These are phyloP conservation scores for Russula brevipes DNA, from an alignment of 768 basidiomycete species.

Conservation along the genomic window DNA sequence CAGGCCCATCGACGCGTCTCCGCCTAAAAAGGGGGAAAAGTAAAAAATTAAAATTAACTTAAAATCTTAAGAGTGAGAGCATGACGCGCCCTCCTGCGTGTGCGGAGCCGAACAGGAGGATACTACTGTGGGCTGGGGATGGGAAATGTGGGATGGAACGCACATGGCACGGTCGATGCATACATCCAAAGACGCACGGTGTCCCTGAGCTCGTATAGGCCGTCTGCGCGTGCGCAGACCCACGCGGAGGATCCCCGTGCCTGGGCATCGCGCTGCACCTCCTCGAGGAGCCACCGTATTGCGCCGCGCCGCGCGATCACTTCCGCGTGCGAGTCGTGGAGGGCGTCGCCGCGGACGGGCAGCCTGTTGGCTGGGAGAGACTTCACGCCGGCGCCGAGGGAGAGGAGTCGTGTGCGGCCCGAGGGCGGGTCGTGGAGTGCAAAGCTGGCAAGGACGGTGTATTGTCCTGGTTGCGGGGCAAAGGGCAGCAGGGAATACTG, in stretches of 20 bases:
- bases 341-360: slow-evolving; percentile 62
- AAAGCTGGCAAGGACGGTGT: slow-evolving; percentile 56
- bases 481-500: slow-evolving; percentile 45
- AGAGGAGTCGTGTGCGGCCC: slow-evolving; percentile 48
- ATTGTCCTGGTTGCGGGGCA: slow-evolving; percentile 50
- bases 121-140: too few species aligned
- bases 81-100: too few species aligned
- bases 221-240: slow-evolving; percentile 38
- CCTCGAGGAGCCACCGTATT: slow-evolving; percentile 73
- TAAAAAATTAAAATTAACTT: not conserved
- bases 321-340: slow-evolving; percentile 92
- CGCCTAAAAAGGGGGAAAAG: slow-evolving; percentile 46
- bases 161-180: slow-evolving; percentile 67
- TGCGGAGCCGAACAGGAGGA: slow-evolving; percentile 5
- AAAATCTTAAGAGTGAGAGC: too few species aligned
- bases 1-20: slow-evolving; percentile 81
- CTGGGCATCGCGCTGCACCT: slow-evolving; percentile 42
- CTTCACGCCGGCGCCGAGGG: slow-evolving; percentile 80
- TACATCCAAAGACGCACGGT: slow-evolving; percentile 62
- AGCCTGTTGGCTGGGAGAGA: slow-evolving; percentile 64
- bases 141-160: not conserved
- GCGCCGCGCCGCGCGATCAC: slow-evolving; percentile 80
- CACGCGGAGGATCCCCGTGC: slow-evolving; percentile 40
- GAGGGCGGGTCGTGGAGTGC: slow-evolving; percentile 41
- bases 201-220: slow-evolving; percentile 42